Evolutionary conservation across 495 filamentous ascomycete species (phyloP).

Genomic region (Aspergillus asperescens): DNA sequence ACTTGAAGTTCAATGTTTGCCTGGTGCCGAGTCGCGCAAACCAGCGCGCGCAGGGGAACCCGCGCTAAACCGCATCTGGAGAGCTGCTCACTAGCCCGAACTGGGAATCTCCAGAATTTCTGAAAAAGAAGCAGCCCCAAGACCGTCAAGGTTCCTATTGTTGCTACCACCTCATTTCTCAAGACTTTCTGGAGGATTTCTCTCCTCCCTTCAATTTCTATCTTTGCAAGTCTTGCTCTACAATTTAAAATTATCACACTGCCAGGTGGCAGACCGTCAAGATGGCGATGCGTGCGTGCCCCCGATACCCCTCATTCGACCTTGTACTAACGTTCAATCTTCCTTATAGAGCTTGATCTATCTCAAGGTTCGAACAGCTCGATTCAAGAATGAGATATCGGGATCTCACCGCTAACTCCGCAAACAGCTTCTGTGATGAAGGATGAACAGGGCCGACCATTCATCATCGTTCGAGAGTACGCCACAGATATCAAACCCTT

Average conservation of each 20-base stretch:
- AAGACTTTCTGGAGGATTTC: conserved; percentile 16
- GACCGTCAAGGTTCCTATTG: conserved; percentile 9
- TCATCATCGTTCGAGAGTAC: conserved; percentile 98
- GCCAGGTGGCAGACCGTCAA: conserved; percentile 42
- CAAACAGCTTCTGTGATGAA: conserved; percentile 64
- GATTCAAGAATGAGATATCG: neutral
- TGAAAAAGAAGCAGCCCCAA: conserved; percentile 24
- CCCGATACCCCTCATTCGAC: conserved; percentile 35
- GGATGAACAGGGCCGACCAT: conserved; percentile 95
- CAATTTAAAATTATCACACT: conserved; percentile 8
- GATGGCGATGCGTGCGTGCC: conserved; percentile 61
- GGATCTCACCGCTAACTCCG: conserved; percentile 24
- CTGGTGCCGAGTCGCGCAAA: conserved; percentile 17
- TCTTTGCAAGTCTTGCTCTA: conserved; percentile 14
- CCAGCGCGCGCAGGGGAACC: conserved; percentile 11
- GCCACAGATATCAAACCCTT: conserved; percentile 33
- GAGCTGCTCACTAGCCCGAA: conserved; percentile 31
- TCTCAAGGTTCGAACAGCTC: conserved; percentile 54
- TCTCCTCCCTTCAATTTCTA: neutral
- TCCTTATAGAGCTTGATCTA: conserved; percentile 60
- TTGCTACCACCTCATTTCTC: conserved; percentile 5
- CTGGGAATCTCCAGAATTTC: conserved; percentile 30
- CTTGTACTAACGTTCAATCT: conserved; percentile 26
- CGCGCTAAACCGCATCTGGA: conserved; percentile 35
- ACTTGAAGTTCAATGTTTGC: conserved; percentile 1